Conservation (phyloP, 768 basidiomycete genomes). For the Paxillus ammoniavirescens region DNA sequence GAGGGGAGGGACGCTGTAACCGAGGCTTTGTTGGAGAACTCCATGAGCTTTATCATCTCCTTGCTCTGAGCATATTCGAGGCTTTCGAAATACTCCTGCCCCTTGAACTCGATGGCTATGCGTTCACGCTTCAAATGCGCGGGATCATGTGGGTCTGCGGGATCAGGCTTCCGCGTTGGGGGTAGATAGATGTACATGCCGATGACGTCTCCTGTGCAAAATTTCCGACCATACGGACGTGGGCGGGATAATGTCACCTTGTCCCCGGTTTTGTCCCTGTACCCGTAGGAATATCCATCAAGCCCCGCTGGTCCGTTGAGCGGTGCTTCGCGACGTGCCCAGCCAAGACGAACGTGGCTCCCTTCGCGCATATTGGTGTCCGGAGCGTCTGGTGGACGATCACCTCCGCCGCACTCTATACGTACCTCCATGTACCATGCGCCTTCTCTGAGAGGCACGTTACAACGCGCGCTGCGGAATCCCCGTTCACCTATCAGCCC, state of each 20-base stretch:
- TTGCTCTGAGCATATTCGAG: constrained; percentile 85
- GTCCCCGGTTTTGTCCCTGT: constrained; percentile 90
- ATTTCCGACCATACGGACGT: constrained; percentile 71
- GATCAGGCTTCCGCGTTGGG: constrained; percentile 52
- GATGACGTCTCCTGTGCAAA: constrained; percentile 81
- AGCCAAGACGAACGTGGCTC: constrained; percentile 86
- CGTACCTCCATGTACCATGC: constrained; percentile 94
- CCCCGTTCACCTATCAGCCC: constrained; percentile 81
- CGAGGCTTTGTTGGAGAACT: constrained; percentile 62
- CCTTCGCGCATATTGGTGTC: constrained; percentile 58
- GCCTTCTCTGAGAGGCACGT: constrained; percentile 86
- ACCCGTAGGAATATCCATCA: constrained; percentile 91
- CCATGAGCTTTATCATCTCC: constrained; percentile 91
- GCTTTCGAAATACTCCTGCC: constrained; percentile 95
- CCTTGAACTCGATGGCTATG: constrained; percentile 92
- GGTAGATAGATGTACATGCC: constrained; percentile 95
- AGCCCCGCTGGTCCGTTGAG: constrained; percentile 90
- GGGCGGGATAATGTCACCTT: constrained; percentile 84
- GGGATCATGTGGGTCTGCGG: constrained; percentile 72
- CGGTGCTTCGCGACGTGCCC: constrained; percentile 90
- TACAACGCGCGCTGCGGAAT: constrained; percentile 86
- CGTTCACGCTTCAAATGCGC: constrained; percentile 85
- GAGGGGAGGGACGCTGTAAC: constrained; percentile 57
- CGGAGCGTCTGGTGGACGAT: constrained; percentile 36
- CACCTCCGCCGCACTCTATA: constrained; percentile 73